Evolutionary conservation across 257 asterid genomes (phyloP).

Genomic region (Henckelia pumila): DNA sequence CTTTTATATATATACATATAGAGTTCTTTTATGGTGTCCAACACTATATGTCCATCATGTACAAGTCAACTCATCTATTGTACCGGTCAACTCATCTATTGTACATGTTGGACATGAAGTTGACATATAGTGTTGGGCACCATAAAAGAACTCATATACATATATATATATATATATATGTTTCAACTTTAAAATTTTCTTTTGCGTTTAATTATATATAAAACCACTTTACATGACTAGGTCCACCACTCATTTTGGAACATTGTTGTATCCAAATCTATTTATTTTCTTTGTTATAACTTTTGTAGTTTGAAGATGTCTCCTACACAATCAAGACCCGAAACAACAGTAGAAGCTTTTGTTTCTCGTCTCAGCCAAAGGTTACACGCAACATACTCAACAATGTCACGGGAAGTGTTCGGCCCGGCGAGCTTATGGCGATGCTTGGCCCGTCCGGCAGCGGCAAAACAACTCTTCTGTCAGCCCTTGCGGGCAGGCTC

Average conservation of each 20-base stretch:
- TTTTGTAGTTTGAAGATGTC: conserved; percentile 77
- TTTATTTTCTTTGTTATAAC: background rate
- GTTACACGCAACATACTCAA: conserved; percentile 41
- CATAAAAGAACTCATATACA: no score
- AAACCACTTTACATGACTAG: background rate
- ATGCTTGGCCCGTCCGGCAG: conserved; percentile 98
- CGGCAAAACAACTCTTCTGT: conserved; percentile 80
- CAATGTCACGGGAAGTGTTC: conserved; percentile 56
- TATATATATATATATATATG: no score
- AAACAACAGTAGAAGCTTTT: conserved; percentile 25
- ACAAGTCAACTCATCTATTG: no score
- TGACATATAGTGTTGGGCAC: no score
- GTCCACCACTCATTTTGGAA: background rate
- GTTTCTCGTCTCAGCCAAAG: conserved; percentile 42
- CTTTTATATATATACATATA: no score
- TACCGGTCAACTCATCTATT: no score
- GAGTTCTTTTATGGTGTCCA: no score
- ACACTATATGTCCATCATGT: no score
- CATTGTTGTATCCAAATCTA: background rate
- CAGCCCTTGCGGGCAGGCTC: conserved; percentile 69
- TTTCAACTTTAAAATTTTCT: background rate
- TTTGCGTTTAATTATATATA: no score
- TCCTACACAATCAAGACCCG: conserved; percentile 42
- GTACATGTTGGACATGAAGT: no score
- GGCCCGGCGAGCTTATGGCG: conserved; percentile 77